These are phyloP conservation scores for Penicillium sp. DNA, from an alignment of 2,329 filamentous ascomycete genomes.

Conservation along the genomic window DNA sequence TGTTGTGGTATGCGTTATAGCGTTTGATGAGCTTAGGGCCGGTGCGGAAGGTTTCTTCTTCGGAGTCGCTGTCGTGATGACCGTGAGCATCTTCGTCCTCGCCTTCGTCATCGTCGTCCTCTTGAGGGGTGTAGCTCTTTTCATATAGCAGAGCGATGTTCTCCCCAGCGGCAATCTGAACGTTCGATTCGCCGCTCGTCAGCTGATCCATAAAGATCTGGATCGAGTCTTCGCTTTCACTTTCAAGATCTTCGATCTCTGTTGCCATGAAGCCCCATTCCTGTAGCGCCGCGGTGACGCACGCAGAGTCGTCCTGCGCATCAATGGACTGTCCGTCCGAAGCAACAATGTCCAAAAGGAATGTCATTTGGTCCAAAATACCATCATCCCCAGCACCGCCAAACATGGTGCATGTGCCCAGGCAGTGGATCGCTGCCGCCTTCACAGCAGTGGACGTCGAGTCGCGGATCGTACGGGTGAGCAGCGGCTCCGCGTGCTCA, in stretches of 20 bases:
- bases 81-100: slow-evolving; percentile 62
- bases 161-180: slow-evolving; percentile 77
- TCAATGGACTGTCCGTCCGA: slow-evolving; percentile 76
- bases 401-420: slow-evolving; percentile 75
- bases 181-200: slow-evolving; percentile 71
- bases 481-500: slow-evolving; percentile 60
- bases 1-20: slow-evolving; percentile 70
- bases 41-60: slow-evolving; percentile 44
- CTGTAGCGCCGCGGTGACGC: slow-evolving; percentile 76
- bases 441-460: slow-evolving; percentile 69
- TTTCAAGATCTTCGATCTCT: slow-evolving; percentile 74
- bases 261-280: slow-evolving; percentile 83
- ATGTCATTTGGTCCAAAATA: slow-evolving; percentile 73
- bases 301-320: slow-evolving; percentile 70
- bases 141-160: slow-evolving; percentile 86
- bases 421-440: slow-evolving; percentile 72
- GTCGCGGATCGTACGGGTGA: slow-evolving; percentile 70
- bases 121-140: slow-evolving; percentile 65
- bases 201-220: slow-evolving; percentile 87
- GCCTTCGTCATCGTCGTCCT: slow-evolving; percentile 62
- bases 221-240: slow-evolving; percentile 72
- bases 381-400: slow-evolving; percentile 73
- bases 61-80: slow-evolving; percentile 42
- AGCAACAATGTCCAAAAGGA: slow-evolving; percentile 76
- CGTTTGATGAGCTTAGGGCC: slow-evolving; percentile 60